These are phyloP conservation scores for Aquilaria agallochum DNA, from an alignment of 441 rosid species.

Conservation along the genomic window DNA sequence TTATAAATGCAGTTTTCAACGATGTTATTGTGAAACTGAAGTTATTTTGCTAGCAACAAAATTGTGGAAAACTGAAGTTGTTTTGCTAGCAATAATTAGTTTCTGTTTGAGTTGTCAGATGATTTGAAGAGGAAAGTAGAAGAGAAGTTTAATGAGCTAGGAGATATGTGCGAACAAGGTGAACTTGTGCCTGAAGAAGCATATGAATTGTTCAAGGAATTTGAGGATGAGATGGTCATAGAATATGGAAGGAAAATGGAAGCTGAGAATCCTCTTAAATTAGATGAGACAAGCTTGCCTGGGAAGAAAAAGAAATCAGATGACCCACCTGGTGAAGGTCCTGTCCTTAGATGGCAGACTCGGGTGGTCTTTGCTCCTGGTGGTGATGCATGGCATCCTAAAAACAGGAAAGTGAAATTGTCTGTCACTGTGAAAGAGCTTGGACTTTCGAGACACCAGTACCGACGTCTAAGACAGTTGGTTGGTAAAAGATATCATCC, in stretches of 20 bases:
- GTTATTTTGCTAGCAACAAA: too few species aligned
- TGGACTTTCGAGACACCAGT: conserved; percentile 82
- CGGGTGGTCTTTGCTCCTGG: conserved; percentile 86
- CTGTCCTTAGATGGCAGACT: conserved; percentile 87
- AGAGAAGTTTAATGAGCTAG: conserved; percentile 67
- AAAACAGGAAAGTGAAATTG: conserved; percentile 89
- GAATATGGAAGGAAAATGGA: conserved; percentile 61
- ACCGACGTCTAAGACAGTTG: conserved; percentile 60
- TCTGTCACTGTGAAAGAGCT: conserved; percentile 91
- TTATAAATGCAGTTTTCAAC: too few species aligned
- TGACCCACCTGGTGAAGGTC: conserved; percentile 90
- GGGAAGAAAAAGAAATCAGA: conserved; percentile 43
- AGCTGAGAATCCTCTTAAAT: conserved; percentile 53
- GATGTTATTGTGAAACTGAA: too few species aligned
- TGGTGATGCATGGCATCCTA: conserved; percentile 98
- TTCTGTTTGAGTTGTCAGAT: conserved; percentile 36
- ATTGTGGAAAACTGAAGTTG: too few species aligned
- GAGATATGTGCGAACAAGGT: conserved; percentile 79
- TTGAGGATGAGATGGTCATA: conserved; percentile 76
- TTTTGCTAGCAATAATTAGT: not conserved
- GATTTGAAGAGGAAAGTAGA: conserved; percentile 78
- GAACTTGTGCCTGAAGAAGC: conserved; percentile 79
- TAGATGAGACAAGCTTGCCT: conserved; percentile 47
- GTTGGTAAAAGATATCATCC: conserved; percentile 91
- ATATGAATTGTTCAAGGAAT: conserved; percentile 65